phyloP scores from a whole-genome alignment of 1,284 basidiomycete species.

The Ustilago tritici region DNA sequence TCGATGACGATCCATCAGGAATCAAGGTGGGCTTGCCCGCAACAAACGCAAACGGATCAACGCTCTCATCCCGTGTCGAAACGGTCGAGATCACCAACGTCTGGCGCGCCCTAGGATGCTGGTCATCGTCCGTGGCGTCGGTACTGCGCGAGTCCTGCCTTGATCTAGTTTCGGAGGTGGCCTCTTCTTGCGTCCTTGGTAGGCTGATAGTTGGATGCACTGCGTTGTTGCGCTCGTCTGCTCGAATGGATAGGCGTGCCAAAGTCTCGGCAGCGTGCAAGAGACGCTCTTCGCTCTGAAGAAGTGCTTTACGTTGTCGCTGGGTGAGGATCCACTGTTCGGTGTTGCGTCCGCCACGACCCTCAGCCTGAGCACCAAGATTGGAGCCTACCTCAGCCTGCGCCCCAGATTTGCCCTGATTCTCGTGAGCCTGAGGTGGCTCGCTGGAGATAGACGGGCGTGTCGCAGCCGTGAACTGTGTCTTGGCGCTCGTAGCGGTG shows the following conservation, averaged over 20 bases:
- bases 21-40: constrained; percentile 25
- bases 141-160: constrained; percentile 42
- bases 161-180: constrained; percentile 9
- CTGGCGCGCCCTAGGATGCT: constrained; percentile 11
- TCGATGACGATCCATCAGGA: background rate
- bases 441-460: constrained; percentile 17
- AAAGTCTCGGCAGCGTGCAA: constrained; percentile 18
- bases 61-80: constrained; percentile 33
- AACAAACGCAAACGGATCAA: constrained; percentile 25
- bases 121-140: constrained; percentile 32
- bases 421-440: constrained; percentile 7
- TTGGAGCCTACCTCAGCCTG: constrained; percentile 17
- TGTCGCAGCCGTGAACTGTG: constrained; percentile 16
- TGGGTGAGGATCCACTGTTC: constrained; percentile 51
- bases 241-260: constrained; percentile 32
- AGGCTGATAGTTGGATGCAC: constrained; percentile 5
- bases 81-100: constrained; percentile 44
- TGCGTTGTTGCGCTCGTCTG: constrained; percentile 27
- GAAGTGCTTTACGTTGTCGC: constrained; percentile 29
- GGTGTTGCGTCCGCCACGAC: constrained; percentile 29
- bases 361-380: constrained; percentile 9
- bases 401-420: background rate
- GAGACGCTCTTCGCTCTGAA: constrained; percentile 38
- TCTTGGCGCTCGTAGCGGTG: constrained; percentile 28
- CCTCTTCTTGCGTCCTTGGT: constrained; percentile 5